Evolutionary conservation across 164 flowering plant genomes (phyloP).

Genomic region (Chimonanthus praecox): DNA sequence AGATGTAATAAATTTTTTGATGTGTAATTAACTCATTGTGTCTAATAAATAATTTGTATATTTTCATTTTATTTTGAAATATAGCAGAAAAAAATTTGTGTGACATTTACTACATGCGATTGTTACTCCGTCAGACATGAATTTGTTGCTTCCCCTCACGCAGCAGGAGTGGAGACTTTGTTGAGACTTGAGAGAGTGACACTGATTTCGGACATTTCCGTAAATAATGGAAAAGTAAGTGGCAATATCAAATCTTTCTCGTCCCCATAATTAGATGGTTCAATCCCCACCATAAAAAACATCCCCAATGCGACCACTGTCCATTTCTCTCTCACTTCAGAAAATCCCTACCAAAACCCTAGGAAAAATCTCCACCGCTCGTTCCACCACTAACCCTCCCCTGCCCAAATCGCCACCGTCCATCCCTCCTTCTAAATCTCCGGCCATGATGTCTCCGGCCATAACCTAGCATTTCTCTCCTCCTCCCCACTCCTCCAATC

Average conservation of each 20-base stretch:
- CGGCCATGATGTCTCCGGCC: constrained; percentile 1
- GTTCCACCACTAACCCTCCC: constrained; percentile 3
- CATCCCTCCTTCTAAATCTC: constrained; percentile 1
- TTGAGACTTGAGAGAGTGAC: no score
- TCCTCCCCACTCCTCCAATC: neutral
- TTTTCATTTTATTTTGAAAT: no score
- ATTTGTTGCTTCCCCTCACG: no score
- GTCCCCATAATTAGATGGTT: neutral
- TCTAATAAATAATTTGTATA: no score
- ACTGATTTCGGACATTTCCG: neutral
- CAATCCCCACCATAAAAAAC: neutral
- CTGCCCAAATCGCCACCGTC: neutral
- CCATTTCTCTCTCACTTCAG: neutral
- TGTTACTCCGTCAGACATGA: no score
- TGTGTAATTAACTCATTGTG: no score
- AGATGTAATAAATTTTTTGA: no score
- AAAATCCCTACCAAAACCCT: neutral
- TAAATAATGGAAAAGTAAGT: no score
- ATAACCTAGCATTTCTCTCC: neutral
- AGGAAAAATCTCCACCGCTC: neutral
- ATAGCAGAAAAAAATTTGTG: no score
- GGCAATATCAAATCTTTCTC: neutral
- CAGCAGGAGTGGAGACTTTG: no score
- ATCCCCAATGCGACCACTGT: neutral
- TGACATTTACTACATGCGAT: no score